Evolutionary conservation across 2,329 filamentous ascomycete genomes (phyloP).

Genomic region (Cladosporium sp.): DNA sequence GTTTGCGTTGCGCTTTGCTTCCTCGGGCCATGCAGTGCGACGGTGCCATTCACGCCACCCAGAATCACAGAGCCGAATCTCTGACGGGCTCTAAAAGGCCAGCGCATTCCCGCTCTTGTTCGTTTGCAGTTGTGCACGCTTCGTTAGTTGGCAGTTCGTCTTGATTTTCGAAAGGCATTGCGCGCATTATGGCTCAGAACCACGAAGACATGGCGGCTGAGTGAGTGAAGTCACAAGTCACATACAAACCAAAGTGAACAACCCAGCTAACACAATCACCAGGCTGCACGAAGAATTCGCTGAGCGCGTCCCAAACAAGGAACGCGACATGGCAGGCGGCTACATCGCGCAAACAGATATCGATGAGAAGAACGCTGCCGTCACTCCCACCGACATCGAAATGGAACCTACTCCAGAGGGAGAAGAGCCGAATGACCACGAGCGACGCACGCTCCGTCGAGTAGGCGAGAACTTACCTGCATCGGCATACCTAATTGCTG

Average conservation of each 20-base stretch:
- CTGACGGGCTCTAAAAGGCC: background rate
- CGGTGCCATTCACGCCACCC: constrained; percentile 7
- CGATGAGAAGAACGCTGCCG: constrained; percentile 14
- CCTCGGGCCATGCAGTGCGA: constrained; percentile 9
- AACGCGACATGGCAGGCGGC: constrained; percentile 14
- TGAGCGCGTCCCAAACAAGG: constrained; percentile 16
- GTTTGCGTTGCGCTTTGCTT: constrained; percentile 1
- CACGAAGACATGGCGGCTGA: constrained; percentile 27
- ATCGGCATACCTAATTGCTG: constrained; percentile 44
- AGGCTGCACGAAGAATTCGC: constrained; percentile 22
- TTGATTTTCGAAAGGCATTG: background rate
- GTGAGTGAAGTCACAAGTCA: constrained; percentile 1
- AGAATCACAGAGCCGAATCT: background rate
- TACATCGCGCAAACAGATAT: constrained; percentile 16
- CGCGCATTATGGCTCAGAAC: constrained; percentile 20
- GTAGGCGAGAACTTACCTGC: constrained; percentile 45
- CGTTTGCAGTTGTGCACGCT: too few species aligned
- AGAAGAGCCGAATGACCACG: constrained; percentile 39
- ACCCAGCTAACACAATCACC: background rate
- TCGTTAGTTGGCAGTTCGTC: background rate
- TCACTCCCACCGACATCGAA: constrained; percentile 20
- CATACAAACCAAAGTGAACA: background rate
- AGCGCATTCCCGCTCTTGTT: background rate
- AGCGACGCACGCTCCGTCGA: constrained; percentile 39
- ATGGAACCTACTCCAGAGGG: constrained; percentile 24